A percentile compares a stretch with the other conserved stretches of the same genome.
phyloP scores from a whole-genome alignment of 164 flowering plant genomes.

The Warburgia ugandensis region DNA sequence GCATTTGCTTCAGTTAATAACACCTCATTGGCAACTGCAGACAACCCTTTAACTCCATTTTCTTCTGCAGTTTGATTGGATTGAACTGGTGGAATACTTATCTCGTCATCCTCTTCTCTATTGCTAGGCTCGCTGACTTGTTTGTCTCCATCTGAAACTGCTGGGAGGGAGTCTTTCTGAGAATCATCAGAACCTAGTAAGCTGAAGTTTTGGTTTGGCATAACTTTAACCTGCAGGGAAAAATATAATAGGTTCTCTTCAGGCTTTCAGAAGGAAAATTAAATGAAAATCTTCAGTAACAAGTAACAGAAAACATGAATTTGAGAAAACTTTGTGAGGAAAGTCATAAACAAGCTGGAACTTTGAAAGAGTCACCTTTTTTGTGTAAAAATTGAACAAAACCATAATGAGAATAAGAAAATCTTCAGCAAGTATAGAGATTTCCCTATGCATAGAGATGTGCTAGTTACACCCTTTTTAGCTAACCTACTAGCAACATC shows the following conservation, averaged over 20 bases:
- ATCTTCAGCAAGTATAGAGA: too few relatives aligned
- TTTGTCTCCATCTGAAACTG: constrained; percentile 42
- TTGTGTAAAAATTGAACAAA: too few relatives aligned
- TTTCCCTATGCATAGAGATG: too few relatives aligned
- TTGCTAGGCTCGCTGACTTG: constrained; percentile 26
- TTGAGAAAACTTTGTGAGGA: background rate
- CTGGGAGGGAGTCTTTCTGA: constrained; percentile 32
- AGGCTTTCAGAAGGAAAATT: background rate
- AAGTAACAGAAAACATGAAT: background rate
- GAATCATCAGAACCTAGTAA: constrained; percentile 39
- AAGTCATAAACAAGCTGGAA: background rate
- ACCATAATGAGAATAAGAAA: too few relatives aligned
- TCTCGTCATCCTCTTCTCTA: constrained; percentile 15
- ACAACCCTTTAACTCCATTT: constrained; percentile 17
- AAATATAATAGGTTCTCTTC: background rate
- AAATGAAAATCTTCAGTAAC: background rate
- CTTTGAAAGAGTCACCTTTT: too few relatives aligned
- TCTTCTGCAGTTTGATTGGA: constrained; percentile 26
- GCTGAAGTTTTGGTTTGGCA: constrained; percentile 26
- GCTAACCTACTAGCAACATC: too few relatives aligned
- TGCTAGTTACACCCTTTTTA: too few relatives aligned
- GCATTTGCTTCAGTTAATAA: constrained; percentile 36
- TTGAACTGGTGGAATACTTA: constrained; percentile 19
- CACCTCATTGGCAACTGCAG: constrained; percentile 20
- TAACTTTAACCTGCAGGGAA: constrained; percentile 51